Conservation (phyloP, 257 asterid genomes). For the Solanum stenotomum region DNA sequence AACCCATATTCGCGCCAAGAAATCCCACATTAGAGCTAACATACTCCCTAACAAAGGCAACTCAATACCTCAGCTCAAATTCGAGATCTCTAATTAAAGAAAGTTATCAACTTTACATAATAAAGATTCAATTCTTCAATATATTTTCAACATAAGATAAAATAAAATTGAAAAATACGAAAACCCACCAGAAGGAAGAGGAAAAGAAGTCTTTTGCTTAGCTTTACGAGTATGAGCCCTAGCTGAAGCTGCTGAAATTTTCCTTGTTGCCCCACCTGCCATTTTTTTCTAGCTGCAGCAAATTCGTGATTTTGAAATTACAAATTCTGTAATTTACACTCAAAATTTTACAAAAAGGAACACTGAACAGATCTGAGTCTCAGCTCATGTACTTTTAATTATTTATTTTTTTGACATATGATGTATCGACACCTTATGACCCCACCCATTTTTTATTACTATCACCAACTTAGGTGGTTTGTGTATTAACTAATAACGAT, state of each 20-base stretch:
- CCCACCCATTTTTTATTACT: not conserved
- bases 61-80: not conserved
- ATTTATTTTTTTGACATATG: not conserved
- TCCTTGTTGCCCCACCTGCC: slow-evolving; percentile 17
- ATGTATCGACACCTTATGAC: not conserved
- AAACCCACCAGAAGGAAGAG: slow-evolving; percentile 34
- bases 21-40: not conserved
- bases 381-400: not conserved
- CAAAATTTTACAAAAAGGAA: not conserved
- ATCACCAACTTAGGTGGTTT: not conserved
- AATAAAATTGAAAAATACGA: not conserved
- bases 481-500: no score
- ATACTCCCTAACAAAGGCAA: not conserved
- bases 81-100: not conserved
- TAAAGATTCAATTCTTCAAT: not conserved
- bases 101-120: not conserved
- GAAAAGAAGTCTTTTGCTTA: slow-evolving; percentile 23
- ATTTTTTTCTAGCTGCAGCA: not conserved
- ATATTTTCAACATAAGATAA: not conserved
- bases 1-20: not conserved
- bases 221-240: slow-evolving; percentile 73
- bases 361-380: not conserved
- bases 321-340: not conserved
- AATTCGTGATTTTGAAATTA: not conserved
- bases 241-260: slow-evolving; percentile 87